Conservation (phyloP, 83 land plant genomes). For the Picea abies region DNA sequence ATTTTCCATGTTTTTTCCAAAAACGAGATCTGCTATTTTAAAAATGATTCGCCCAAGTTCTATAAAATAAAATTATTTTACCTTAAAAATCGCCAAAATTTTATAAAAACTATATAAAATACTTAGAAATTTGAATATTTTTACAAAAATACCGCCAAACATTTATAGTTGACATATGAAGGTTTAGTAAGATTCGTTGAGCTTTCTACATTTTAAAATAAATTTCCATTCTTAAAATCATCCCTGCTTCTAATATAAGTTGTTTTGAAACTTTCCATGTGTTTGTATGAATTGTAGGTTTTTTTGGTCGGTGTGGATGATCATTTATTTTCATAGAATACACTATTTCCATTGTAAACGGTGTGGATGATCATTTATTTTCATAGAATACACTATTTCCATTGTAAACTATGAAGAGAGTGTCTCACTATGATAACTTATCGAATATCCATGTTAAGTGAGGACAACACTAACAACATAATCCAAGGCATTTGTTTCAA, state of each 20-base stretch:
- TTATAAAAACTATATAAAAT: too few relatives aligned
- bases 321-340: not conserved
- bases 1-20: too few relatives aligned
- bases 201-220: too few relatives aligned
- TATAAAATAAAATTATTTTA: too few relatives aligned
- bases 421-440: not conserved
- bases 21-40: too few relatives aligned
- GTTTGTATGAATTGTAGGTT: not conserved
- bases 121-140: too few relatives aligned
- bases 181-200: too few relatives aligned
- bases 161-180: too few relatives aligned
- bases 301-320: not conserved
- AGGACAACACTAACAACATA: not conserved
- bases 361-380: not conserved
- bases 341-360: not conserved
- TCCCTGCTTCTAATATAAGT: not conserved
- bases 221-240: too few relatives aligned
- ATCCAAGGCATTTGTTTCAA: not conserved
- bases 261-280: not conserved
- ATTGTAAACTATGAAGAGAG: not conserved
- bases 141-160: too few relatives aligned
- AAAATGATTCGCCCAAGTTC: too few relatives aligned
- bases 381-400: not conserved
- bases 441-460: not conserved
- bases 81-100: too few relatives aligned